A percentile compares a stretch with the other conserved stretches of the same genome.
Conservation (phyloP, 257 asterid species). For the Nicotiana noctiflora region DNA sequence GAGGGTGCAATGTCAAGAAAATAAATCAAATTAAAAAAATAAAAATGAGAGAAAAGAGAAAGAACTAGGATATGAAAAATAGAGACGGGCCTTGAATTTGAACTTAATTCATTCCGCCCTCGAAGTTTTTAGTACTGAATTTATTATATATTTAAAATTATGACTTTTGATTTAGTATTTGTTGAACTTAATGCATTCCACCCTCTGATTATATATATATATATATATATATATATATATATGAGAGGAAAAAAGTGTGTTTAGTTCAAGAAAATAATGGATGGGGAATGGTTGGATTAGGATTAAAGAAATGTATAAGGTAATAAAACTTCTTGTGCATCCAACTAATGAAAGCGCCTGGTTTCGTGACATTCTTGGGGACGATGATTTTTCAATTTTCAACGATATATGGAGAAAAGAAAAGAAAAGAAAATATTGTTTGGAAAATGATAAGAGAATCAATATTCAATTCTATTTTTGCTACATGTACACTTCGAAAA, state of each 20-base stretch:
- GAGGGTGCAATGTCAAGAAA: background rate
- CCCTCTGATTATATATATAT: too few relatives aligned
- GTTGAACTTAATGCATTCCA: too few relatives aligned
- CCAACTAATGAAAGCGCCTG: background rate
- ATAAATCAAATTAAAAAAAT: background rate
- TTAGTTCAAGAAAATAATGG: conserved; percentile 3
- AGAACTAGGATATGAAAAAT: background rate
- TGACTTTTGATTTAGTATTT: too few relatives aligned
- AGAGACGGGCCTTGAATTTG: too few relatives aligned
- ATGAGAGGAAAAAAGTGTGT: background rate
- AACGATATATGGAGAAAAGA: background rate
- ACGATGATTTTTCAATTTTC: conserved; percentile 7
- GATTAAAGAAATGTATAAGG: conserved; percentile 10
- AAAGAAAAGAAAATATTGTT: background rate
- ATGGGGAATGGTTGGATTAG: conserved; percentile 5
- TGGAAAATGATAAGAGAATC: background rate
- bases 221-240: too few relatives aligned
- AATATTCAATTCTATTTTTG: background rate
- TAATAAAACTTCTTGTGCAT: background rate
- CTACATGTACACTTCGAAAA: background rate
- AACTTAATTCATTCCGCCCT: too few relatives aligned
- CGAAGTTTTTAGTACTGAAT: too few relatives aligned
- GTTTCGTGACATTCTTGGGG: conserved; percentile 14
- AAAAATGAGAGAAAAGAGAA: background rate
- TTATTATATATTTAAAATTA: too few relatives aligned